These are phyloP conservation scores for Neoboletus brunneissimus DNA, from an alignment of 768 basidiomycete genomes.

Conservation along the genomic window DNA sequence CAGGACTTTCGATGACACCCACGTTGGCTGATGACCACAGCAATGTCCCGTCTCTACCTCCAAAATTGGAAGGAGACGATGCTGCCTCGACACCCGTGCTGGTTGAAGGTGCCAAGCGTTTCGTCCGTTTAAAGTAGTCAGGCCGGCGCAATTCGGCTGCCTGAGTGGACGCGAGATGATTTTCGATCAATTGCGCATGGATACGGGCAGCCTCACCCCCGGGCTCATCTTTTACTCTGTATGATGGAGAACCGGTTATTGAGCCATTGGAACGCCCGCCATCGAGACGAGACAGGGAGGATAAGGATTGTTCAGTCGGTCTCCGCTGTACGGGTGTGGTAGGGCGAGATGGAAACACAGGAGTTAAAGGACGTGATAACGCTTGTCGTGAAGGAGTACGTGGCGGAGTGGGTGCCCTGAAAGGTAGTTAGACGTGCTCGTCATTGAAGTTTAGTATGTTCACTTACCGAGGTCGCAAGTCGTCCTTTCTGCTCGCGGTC, in stretches of 20 bases:
- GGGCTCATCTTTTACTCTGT: slow-evolving; percentile 21
- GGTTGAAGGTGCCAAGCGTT: slow-evolving; percentile 43
- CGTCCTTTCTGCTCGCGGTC: slow-evolving; percentile 1
- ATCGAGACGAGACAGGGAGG: background rate
- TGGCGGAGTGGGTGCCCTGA: slow-evolving; percentile 21
- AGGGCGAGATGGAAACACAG: slow-evolving; percentile 11
- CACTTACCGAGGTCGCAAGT: slow-evolving; percentile 16
- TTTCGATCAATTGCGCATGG: slow-evolving; percentile 50
- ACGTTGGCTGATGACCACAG: slow-evolving; percentile 34
- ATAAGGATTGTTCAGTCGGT: background rate
- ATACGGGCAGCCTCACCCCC: slow-evolving; percentile 63
- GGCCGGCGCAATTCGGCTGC: slow-evolving; percentile 65
- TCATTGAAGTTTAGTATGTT: background rate
- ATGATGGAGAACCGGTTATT: background rate
- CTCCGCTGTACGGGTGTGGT: slow-evolving; percentile 9
- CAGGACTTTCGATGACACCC: slow-evolving; percentile 67
- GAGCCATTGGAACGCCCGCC: background rate
- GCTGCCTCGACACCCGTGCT: slow-evolving; percentile 17
- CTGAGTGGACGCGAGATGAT: slow-evolving; percentile 45
- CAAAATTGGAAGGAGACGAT: slow-evolving; percentile 11
- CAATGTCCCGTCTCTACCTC: slow-evolving; percentile 11
- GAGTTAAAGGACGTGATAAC: slow-evolving; percentile 16
- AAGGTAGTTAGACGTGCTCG: background rate
- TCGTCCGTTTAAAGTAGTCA: slow-evolving; percentile 65
- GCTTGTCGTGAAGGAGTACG: slow-evolving; percentile 13